A percentile compares a stretch with the other conserved stretches of the same genome.
phyloP scores from a whole-genome alignment of 495 filamentous ascomycete genomes.

The Aspergillus heteromorphus region DNA sequence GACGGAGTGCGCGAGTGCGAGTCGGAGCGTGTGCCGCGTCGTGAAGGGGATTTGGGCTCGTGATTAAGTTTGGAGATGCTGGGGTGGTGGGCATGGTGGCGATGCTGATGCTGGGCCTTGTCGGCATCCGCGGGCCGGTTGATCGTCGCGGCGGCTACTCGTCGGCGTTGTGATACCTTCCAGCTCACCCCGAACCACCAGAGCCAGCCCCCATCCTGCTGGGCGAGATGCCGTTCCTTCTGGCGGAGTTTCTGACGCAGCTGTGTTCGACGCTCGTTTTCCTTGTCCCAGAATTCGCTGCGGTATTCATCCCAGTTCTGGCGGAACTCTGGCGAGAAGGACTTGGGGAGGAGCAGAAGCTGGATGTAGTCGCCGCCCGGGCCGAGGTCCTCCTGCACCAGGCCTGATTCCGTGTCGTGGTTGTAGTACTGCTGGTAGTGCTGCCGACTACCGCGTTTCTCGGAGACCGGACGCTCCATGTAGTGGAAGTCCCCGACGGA shows the following conservation, averaged over 20 bases:
- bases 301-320: conserved; percentile 96
- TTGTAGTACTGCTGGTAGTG: conserved; percentile 38
- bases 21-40: conserved; percentile 38
- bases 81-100: conserved; percentile 27
- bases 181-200: conserved; percentile 65
- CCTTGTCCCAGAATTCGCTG: conserved; percentile 91
- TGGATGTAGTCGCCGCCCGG: conserved; percentile 88
- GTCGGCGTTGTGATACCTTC: conserved; percentile 50
- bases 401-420: conserved; percentile 51
- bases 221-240: conserved; percentile 59
- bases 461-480: conserved; percentile 50
- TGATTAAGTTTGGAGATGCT: conserved; percentile 30
- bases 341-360: conserved; percentile 85
- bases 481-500: conserved; percentile 61
- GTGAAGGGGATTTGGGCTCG: conserved; percentile 28
- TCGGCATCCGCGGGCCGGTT: conserved; percentile 22
- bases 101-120: conserved; percentile 23
- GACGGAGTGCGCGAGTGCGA: conserved; percentile 46
- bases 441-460: conserved; percentile 37
- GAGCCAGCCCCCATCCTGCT: conserved; percentile 68
- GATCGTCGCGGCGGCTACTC: conserved; percentile 28
- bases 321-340: conserved; percentile 90
- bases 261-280: conserved; percentile 80
- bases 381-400: conserved; percentile 73
- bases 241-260: conserved; percentile 63